phyloP scores from a whole-genome alignment of 1,284 basidiomycete genomes.

The Coriolopsis trogii region DNA sequence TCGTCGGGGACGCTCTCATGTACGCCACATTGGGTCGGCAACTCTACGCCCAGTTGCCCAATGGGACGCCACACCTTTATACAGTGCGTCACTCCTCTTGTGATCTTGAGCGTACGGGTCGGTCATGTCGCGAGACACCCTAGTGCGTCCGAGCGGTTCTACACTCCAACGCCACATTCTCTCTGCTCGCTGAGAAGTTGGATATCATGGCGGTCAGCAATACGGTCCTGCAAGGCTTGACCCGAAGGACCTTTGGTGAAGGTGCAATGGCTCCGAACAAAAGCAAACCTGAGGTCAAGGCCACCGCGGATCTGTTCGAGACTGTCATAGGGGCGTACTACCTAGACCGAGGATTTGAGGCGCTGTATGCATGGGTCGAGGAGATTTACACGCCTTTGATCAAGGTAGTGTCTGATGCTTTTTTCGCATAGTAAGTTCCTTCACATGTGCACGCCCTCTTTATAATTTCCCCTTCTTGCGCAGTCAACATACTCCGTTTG shows the following conservation, averaged over 20 bases:
- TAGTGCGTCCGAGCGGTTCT: slow-evolving; percentile 29
- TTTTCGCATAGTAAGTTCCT: slow-evolving; percentile 18
- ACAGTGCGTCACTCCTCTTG: slow-evolving; percentile 29
- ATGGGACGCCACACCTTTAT: slow-evolving; percentile 32
- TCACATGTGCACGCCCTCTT: too few species aligned
- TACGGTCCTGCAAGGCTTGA: slow-evolving; percentile 27
- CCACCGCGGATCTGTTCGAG: slow-evolving; percentile 37
- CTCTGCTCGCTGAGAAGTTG: slow-evolving; percentile 35
- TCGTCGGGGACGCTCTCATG: slow-evolving; percentile 38
- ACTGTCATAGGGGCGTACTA: slow-evolving; percentile 36
- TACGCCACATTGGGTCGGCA: slow-evolving; percentile 35
- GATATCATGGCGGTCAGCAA: slow-evolving; percentile 33
- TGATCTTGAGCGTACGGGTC: neutral
- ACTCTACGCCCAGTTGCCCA: slow-evolving; percentile 31
- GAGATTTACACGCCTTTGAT: slow-evolving; percentile 32
- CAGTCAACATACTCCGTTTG: slow-evolving; percentile 1
- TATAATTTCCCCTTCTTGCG: neutral
- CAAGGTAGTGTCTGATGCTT: slow-evolving; percentile 19
- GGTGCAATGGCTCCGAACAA: slow-evolving; percentile 23
- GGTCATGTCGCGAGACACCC: slow-evolving; percentile 4
- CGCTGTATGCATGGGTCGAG: slow-evolving; percentile 31
- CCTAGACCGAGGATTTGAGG: slow-evolving; percentile 31
- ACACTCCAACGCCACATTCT: slow-evolving; percentile 35
- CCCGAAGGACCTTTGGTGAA: slow-evolving; percentile 30
- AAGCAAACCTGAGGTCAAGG: slow-evolving; percentile 26